phyloP scores from a whole-genome alignment of 208 protist species.

The Leishmania major region DNA sequence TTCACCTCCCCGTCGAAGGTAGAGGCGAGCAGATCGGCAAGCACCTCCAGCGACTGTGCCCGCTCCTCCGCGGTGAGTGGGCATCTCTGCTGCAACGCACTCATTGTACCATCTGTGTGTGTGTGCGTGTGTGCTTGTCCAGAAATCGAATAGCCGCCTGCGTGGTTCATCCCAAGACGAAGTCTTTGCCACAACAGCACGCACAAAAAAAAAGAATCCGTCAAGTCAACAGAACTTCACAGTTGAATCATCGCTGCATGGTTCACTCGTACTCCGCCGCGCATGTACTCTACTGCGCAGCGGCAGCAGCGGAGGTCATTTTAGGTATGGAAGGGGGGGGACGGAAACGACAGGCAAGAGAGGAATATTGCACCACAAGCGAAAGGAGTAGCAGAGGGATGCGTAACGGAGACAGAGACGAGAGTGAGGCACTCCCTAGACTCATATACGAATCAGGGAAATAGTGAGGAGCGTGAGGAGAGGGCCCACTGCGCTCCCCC shows the following conservation, averaged over 20 bases:
- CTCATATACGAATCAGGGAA: background rate
- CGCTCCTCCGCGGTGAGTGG: conserved; percentile 8
- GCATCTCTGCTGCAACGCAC: background rate
- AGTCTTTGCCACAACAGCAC: background rate
- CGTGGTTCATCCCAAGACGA: background rate
- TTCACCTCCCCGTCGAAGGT: conserved; percentile 49
- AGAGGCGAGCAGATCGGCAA: conserved; percentile 57
- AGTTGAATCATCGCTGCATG: background rate
- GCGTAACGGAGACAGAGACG: background rate
- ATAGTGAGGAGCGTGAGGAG: background rate
- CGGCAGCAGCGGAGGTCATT: background rate
- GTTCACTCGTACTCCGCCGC: background rate
- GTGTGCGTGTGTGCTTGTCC: background rate
- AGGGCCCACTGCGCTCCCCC: background rate
- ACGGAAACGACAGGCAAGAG: background rate
- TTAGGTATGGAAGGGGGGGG: background rate
- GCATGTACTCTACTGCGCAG: background rate
- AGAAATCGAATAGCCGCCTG: background rate
- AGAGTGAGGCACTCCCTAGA: background rate
- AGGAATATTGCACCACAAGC: background rate
- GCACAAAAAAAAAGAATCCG: background rate
- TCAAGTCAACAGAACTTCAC: background rate
- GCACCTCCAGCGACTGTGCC: conserved; percentile 34
- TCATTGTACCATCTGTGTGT: background rate
- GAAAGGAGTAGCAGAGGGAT: background rate